phyloP scores from a whole-genome alignment of 78 protist species.

The Dictyostelium discoideum region DNA sequence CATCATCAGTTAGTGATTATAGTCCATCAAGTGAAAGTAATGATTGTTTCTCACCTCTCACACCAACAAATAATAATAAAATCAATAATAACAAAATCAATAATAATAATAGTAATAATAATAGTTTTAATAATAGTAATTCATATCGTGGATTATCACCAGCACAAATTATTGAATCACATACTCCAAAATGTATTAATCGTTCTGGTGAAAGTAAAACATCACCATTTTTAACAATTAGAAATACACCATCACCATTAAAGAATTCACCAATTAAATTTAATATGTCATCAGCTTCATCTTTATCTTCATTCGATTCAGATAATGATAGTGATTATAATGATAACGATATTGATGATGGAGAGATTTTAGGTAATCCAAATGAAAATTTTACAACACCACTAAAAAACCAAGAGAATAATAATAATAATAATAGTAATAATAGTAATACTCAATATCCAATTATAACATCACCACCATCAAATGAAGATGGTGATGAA shows the following conservation, averaged over 20 bases:
- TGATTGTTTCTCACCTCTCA: neutral
- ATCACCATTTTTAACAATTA: conserved; percentile 17
- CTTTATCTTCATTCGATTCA: neutral
- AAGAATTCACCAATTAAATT: conserved; percentile 33
- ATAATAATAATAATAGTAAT: neutral
- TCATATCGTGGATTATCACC: conserved; percentile 29
- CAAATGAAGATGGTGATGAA: neutral
- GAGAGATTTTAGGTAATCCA: neutral
- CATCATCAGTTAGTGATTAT: conserved; percentile 5
- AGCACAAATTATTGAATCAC: neutral
- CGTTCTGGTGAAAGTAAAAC: neutral
- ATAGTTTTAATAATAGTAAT: neutral
- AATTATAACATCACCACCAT: conserved; percentile 10
- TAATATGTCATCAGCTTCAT: conserved; percentile 1
- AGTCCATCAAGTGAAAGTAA: conserved; percentile 9
- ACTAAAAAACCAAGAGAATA: neutral
- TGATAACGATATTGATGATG: too few species aligned
- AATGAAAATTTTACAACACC: neutral
- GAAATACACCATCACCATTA: neutral
- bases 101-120: neutral
- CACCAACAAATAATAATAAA: neutral
- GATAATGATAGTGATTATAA: neutral
- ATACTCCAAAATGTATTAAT: neutral
- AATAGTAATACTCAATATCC: neutral
- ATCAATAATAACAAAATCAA: neutral